Evolutionary conservation across 139 green algal species (phyloP).

Genomic region (Picochlorum sp.): DNA sequence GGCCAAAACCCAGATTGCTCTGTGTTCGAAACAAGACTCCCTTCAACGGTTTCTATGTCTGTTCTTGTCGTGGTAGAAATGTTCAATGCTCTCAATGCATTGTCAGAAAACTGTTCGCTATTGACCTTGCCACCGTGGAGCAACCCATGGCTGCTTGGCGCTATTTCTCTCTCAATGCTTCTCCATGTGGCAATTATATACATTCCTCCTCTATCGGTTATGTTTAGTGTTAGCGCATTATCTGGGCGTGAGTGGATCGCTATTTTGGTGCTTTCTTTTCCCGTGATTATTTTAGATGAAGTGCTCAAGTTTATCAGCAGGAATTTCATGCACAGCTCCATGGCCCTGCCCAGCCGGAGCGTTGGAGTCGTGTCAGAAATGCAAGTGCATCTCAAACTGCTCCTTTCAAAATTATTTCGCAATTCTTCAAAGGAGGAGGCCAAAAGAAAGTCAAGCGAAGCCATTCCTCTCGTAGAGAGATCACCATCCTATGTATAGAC

Average conservation of each 20-base stretch:
- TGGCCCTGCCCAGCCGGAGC: too few species aligned
- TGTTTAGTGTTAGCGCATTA: conserved; percentile 77
- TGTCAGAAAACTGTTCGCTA: conserved; percentile 74
- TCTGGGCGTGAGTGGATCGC: conserved; percentile 64
- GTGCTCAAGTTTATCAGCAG: conserved; percentile 59
- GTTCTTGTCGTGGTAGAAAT: conserved; percentile 91
- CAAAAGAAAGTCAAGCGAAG: neutral
- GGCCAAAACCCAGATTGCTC: conserved; percentile 48
- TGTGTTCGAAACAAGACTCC: conserved; percentile 54
- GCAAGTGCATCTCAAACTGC: neutral
- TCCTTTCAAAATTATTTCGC: neutral
- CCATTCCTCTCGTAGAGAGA: neutral
- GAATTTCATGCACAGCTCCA: conserved; percentile 1
- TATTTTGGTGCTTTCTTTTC: conserved; percentile 73
- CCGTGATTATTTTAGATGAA: conserved; percentile 91
- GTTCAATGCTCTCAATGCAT: conserved; percentile 94
- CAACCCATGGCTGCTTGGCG: conserved; percentile 82
- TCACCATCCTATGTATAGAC: neutral
- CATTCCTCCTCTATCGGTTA: conserved; percentile 47
- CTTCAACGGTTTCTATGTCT: conserved; percentile 80
- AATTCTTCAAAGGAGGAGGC: conserved; percentile 2
- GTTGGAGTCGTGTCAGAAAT: too few species aligned
- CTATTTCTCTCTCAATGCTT: conserved; percentile 71
- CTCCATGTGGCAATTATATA: conserved; percentile 90
- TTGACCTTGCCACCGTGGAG: conserved; percentile 70